These are phyloP conservation scores for Nicotiana attenuata DNA, from an alignment of 257 asterid species.

Conservation along the genomic window DNA sequence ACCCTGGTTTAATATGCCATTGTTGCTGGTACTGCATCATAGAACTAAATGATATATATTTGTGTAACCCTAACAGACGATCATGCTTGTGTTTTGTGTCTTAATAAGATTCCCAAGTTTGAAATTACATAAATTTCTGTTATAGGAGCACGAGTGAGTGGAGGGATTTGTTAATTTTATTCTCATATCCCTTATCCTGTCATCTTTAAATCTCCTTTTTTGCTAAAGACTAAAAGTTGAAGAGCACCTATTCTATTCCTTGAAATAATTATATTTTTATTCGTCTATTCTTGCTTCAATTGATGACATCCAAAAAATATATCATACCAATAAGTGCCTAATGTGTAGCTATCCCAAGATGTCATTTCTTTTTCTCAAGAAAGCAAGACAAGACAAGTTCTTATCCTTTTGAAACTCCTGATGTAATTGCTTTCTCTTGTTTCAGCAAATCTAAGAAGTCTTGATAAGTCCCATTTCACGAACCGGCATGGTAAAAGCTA, in stretches of 20 bases:
- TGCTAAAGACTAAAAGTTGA: slow-evolving; percentile 7
- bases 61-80: no score
- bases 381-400: neutral
- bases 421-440: neutral
- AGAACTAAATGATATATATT: no score
- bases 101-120: no score
- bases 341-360: no score
- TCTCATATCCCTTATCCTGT: neutral
- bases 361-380: neutral
- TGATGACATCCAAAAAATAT: neutral
- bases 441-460: neutral
- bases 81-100: no score
- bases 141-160: neutral
- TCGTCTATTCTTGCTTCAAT: neutral
- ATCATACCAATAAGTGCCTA: neutral
- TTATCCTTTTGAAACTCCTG: neutral
- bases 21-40: no score
- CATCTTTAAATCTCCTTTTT: slow-evolving; percentile 11
- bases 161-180: neutral
- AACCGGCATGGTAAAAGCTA: neutral
- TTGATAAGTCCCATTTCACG: neutral
- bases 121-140: neutral
- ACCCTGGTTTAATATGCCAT: no score
- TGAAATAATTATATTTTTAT: neutral
- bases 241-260: slow-evolving; percentile 14